These are phyloP conservation scores for Xylariaceae sp. DNA, from an alignment of 2,329 filamentous ascomycete genomes.

Conservation along the genomic window DNA sequence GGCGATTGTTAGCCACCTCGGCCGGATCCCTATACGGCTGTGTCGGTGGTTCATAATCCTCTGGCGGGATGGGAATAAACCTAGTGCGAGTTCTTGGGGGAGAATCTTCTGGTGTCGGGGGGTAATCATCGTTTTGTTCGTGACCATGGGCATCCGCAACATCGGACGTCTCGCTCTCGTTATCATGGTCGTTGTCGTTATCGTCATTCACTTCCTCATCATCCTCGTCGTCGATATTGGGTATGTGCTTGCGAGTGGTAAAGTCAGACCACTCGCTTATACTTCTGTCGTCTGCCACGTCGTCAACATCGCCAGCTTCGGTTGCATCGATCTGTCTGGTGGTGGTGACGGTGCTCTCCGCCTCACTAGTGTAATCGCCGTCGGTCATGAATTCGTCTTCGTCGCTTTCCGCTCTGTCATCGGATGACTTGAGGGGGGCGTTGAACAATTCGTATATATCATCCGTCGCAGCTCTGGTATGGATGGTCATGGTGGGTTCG, in stretches of 20 bases:
- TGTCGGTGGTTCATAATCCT: constrained; percentile 76
- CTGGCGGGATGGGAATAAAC: constrained; percentile 77
- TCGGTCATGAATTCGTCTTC: constrained; percentile 67
- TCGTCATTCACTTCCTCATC: constrained; percentile 33
- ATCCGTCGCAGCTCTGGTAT: constrained; percentile 90
- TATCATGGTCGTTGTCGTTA: constrained; percentile 30
- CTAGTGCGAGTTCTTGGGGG: constrained; percentile 52
- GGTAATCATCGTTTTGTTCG: constrained; percentile 33
- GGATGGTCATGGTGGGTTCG: constrained; percentile 97
- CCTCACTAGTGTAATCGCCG: constrained; percentile 75
- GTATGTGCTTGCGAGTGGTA: constrained; percentile 65
- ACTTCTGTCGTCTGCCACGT: constrained; percentile 54
- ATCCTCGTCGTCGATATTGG: constrained; percentile 37
- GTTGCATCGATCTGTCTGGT: constrained; percentile 57
- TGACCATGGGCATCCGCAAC: constrained; percentile 22
- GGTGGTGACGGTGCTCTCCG: constrained; percentile 76
- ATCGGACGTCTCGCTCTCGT: constrained; percentile 30
- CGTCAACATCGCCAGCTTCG: constrained; percentile 36
- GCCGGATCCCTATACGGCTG: constrained; percentile 75
- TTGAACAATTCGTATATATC: constrained; percentile 98
- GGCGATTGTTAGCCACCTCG: constrained; percentile 77
- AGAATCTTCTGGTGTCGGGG: constrained; percentile 32
- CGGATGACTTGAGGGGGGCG: constrained; percentile 57
- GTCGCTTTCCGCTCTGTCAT: constrained; percentile 37
- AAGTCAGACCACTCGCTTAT: constrained; percentile 88